phyloP scores from a whole-genome alignment of 768 basidiomycete genomes.

The Kockovaella imperatae region DNA sequence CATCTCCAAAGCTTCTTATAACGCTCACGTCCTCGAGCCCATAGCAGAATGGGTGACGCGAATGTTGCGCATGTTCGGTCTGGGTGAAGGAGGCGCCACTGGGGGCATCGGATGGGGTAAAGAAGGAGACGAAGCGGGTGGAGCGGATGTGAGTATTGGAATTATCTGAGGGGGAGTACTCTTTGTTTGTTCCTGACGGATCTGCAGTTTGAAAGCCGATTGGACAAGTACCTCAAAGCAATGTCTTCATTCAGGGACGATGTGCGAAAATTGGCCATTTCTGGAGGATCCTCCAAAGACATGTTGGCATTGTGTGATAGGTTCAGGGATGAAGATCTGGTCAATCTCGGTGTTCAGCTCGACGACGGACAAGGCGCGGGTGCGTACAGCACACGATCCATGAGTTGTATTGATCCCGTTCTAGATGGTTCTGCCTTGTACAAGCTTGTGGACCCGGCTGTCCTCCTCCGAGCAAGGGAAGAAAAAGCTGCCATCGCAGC shows the following conservation, averaged over 20 bases:
- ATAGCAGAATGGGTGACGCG: constrained; percentile 50
- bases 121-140: constrained; percentile 51
- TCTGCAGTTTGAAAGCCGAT: constrained; percentile 64
- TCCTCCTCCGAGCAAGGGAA: constrained; percentile 74
- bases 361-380: constrained; percentile 84
- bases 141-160: constrained; percentile 46
- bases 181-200: constrained; percentile 3
- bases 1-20: constrained; percentile 45
- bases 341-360: constrained; percentile 88
- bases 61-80: constrained; percentile 50
- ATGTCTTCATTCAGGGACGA: constrained; percentile 87
- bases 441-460: constrained; percentile 75
- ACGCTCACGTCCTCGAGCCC: constrained; percentile 47
- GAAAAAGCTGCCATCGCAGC: constrained; percentile 71
- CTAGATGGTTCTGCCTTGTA: constrained; percentile 89
- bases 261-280: constrained; percentile 72
- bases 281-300: constrained; percentile 58
- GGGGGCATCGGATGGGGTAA: constrained; percentile 58
- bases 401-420: not conserved
- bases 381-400: not conserved
- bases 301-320: constrained; percentile 81
- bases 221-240: constrained; percentile 80
- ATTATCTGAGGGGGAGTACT: not conserved
- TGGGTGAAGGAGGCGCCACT: constrained; percentile 56
- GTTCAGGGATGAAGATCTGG: constrained; percentile 78